Evolutionary conservation across 352 stramenopile species (phyloP), one percentile per base, ranked within the genome.

Genomic region (Globisporangium iwayamae): DNA sequence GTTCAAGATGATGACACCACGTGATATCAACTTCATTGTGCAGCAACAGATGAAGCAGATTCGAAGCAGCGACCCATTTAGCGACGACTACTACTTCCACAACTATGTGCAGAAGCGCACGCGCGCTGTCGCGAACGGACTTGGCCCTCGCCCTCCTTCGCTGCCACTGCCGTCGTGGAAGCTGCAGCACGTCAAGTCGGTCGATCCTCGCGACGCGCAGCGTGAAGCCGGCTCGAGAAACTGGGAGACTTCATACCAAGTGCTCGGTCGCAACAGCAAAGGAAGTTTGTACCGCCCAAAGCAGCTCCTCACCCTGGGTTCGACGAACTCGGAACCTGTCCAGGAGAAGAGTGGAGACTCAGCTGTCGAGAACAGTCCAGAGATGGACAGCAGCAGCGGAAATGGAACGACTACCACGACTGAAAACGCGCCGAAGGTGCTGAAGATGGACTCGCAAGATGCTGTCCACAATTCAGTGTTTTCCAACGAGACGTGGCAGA

Each of bases 11-110:
- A 95, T 95, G 86, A 92, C 79, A 25, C 78, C 83, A 25, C 83
- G 86, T 32, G 86, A 95, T 58, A 85, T 95, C 63, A 87, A 87
- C 48, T 95, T 93, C 38, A 85, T 95, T 25, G 75, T 91, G 60
- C 86, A 95, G 66, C 81, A 91, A 61, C 84, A 93, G 57, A 85
- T 90, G 79, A 95, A 95, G 77, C 82, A 86, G 74, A 75, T 95
- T 32, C 84, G 85, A 25, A 86, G 75, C n/a, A 93, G 84, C 62
- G 86, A 95, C 53, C 86, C 86, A 54, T 95, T 93, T 70, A 95
- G 84, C 66, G 86, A 95, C 64, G 86, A 95, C 70, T 93, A 95
- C 64, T 95, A 93, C 60, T 95, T 91, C 63, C 81, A 93, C 70
- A 93, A 93, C 63, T 90, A 82, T 46, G 72, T 85, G 70, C 81